A percentile compares a stretch with the other conserved stretches of the same genome.
phyloP scores from a whole-genome alignment of 1,139 yeast species.

The Entelexis sorbosivorans region DNA sequence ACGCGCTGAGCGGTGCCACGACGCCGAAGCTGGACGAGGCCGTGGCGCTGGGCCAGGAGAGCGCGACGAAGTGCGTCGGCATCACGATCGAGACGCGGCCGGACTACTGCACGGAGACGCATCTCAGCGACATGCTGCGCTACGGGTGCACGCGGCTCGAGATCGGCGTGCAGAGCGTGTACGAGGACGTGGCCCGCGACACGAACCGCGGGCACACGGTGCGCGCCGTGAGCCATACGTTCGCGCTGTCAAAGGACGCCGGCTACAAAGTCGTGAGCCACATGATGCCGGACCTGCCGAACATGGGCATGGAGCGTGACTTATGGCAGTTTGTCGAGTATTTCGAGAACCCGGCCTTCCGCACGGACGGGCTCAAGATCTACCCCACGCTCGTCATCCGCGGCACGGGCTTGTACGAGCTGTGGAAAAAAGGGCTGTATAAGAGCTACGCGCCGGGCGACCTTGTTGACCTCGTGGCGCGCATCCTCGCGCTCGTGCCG shows the following conservation, averaged over 20 bases:
- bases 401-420: conserved; percentile 93
- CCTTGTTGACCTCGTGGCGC: conserved; percentile 83
- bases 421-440: conserved; percentile 94
- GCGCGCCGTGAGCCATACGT: conserved; percentile 89
- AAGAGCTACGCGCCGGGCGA: conserved; percentile 93
- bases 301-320: conserved; percentile 97
- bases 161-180: conserved; percentile 93
- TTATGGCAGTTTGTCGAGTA: conserved; percentile 90
- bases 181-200: conserved; percentile 97
- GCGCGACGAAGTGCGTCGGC: conserved; percentile 95
- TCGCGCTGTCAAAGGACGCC: conserved; percentile 91
- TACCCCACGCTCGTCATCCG: conserved; percentile 94
- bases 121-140: conserved; percentile 84
- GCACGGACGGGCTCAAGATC: conserved; percentile 92
- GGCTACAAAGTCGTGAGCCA: conserved; percentile 96
- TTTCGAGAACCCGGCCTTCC: conserved; percentile 90
- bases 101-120: conserved; percentile 95
- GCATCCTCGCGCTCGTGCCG: conserved; percentile 90
- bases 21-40: conserved; percentile 87
- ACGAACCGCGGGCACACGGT: conserved; percentile 98
- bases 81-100: conserved; percentile 98
- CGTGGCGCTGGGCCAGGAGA: conserved; percentile 80
- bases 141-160: conserved; percentile 96
- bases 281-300: conserved; percentile 99
- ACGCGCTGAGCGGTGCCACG: conserved; percentile 87